Evolutionary conservation across 2,329 filamentous ascomycete species (phyloP).

Genomic region (Colletotrichum shisoi): DNA sequence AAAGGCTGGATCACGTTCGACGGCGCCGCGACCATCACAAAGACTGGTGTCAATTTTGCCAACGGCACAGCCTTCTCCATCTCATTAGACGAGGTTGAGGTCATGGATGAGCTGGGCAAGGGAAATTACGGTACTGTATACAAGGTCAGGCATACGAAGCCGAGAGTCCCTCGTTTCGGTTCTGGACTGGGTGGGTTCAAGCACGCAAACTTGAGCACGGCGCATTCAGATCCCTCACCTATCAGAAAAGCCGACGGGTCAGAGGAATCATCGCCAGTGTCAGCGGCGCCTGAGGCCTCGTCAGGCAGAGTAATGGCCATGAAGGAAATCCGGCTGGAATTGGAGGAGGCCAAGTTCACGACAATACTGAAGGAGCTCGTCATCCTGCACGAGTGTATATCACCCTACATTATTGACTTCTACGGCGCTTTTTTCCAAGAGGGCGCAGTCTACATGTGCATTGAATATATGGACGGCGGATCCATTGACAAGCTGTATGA

Average conservation of each 20-base stretch:
- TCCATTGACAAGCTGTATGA: conserved; percentile 96
- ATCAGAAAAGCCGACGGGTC: conserved; percentile 45
- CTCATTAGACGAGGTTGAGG: conserved; percentile 94
- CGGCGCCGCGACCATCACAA: conserved; percentile 88
- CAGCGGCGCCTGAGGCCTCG: conserved; percentile 51
- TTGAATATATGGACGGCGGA: conserved; percentile 98
- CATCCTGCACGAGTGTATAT: conserved; percentile 92
- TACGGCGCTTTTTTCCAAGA: conserved; percentile 99
- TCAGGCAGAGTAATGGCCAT: conserved; percentile 94
- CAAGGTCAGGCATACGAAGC: conserved; percentile 87
- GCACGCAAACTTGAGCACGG: conserved; percentile 49
- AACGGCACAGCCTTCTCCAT: conserved; percentile 91
- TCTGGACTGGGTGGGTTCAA: conserved; percentile 63
- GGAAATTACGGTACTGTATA: conserved; percentile 99
- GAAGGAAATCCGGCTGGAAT: conserved; percentile 96
- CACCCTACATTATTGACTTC: conserved; percentile 97
- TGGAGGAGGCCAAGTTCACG: conserved; percentile 95
- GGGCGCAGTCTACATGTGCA: conserved; percentile 98
- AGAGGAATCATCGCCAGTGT: conserved; percentile 43
- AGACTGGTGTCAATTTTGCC: conserved; percentile 89
- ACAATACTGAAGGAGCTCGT: conserved; percentile 98
- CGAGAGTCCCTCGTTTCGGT: conserved; percentile 64
- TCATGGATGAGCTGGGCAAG: conserved; percentile 90
- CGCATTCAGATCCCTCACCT: conserved; percentile 50
- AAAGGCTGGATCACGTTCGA: conserved; percentile 92